These are phyloP conservation scores for Articulospora tetracladia DNA, from an alignment of 495 filamentous ascomycete species.

Conservation along the genomic window DNA sequence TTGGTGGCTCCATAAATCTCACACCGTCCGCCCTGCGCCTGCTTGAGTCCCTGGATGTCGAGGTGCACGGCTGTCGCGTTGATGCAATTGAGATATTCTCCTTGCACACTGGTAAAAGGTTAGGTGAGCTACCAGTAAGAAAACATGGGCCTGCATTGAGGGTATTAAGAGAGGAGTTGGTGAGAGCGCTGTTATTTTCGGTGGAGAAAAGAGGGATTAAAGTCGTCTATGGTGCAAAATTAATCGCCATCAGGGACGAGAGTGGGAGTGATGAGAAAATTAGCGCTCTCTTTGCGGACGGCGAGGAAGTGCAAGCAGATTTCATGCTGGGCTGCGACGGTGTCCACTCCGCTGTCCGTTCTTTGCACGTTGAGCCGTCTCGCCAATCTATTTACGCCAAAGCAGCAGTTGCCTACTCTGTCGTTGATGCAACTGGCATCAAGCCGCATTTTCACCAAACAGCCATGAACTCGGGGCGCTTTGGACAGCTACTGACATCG, in stretches of 20 bases:
- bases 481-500: slow-evolving; percentile 50
- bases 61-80: slow-evolving; percentile 35
- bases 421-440: slow-evolving; percentile 30
- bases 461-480: slow-evolving; percentile 35
- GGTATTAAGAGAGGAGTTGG: slow-evolving; percentile 43
- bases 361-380: slow-evolving; percentile 45
- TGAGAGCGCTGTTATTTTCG: slow-evolving; percentile 38
- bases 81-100: slow-evolving; percentile 41
- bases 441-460: slow-evolving; percentile 29
- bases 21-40: slow-evolving; percentile 57
- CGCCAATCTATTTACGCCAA: slow-evolving; percentile 51
- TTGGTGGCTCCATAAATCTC: slow-evolving; percentile 59
- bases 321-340: slow-evolving; percentile 61
- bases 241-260: slow-evolving; percentile 20
- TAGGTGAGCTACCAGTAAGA: slow-evolving; percentile 38
- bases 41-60: slow-evolving; percentile 47
- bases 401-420: slow-evolving; percentile 49
- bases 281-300: slow-evolving; percentile 46
- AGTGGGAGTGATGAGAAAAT: slow-evolving; percentile 29
- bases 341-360: slow-evolving; percentile 53
- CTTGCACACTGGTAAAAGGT: slow-evolving; percentile 40
- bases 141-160: slow-evolving; percentile 41
- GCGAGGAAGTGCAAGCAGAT: slow-evolving; percentile 42
- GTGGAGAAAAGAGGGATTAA: slow-evolving; percentile 28
- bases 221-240: slow-evolving; percentile 31